Evolutionary conservation across 805 yeast genomes (phyloP), one percentile per base, ranked within the genome.

Genomic region (Limtongia smithiae): DNA sequence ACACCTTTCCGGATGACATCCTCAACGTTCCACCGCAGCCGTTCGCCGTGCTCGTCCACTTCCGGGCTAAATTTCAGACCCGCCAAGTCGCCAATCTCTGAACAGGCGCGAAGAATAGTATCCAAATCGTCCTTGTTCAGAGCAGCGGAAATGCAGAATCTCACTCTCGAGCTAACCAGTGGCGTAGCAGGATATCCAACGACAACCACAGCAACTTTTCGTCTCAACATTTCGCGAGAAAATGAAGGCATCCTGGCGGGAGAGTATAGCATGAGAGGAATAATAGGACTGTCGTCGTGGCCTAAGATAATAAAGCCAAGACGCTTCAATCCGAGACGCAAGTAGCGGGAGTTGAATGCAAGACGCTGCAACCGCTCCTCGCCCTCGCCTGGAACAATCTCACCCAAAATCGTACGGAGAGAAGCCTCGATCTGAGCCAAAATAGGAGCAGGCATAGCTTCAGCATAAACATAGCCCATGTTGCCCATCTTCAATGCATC

Each of bases 111-210:
- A 59, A 90, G 72, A 35, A 88, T 75, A 60, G 80, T 77, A 65
- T 93, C 99, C 61, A 93, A 78, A 68, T 93, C 99, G 61, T 85
- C 91, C 70, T 93, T 93, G 28, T 95, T 93, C 61, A 94, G 76
- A 1, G 97, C 85, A 0, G 97, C 73, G 46, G 95, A 84, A 60
- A 93, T 83, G 74, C 99, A 93, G 62, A 93, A 80, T 68, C 99
- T 80, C 24, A 88, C 89, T 70, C 98, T 81, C 4, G 95, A 85
- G 32, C 89, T 80, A 37, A 87, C 81, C 58, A 93, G 75, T 31
- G 96, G 96, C 0, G 97, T 91, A 0, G 98, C 98, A 9, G 99
- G 99, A 66, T 93, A 93, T 32, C 97, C 96, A 37, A 91, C 97
- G 56, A 91, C 83, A 31, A 93, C 99, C 41, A 91, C 90, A 2